phyloP scores from a whole-genome alignment of 192 early-diverging fungal genomes.

The Podila epigama region DNA sequence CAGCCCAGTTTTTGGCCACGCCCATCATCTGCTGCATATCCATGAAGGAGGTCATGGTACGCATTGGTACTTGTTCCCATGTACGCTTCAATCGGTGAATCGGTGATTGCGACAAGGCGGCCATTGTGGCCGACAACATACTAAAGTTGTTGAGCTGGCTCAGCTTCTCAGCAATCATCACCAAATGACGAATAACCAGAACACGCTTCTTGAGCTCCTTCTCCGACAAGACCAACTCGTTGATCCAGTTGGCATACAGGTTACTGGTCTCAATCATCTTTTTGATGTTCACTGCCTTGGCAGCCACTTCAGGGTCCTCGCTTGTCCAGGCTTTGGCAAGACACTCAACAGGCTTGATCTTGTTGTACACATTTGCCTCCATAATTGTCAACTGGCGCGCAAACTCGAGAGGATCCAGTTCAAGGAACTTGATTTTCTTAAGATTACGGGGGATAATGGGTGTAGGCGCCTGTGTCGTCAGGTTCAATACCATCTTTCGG shows the following conservation, averaged over 20 bases:
- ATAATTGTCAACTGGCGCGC: constrained; percentile 96
- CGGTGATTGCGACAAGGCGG: constrained; percentile 89
- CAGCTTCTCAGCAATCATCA: constrained; percentile 75
- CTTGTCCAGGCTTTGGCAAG: constrained; percentile 89
- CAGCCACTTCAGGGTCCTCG: constrained; percentile 59
- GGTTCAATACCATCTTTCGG: constrained; percentile 68
- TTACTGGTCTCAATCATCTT: constrained; percentile 87
- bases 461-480: constrained; percentile 68
- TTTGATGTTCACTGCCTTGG: constrained; percentile 84
- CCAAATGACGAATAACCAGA: constrained; percentile 81
- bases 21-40: constrained; percentile 78
- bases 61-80: constrained; percentile 79
- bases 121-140: constrained; percentile 89
- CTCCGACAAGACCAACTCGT: constrained; percentile 82
- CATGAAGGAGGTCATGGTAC: constrained; percentile 63
- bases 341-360: constrained; percentile 88
- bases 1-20: constrained; percentile 79
- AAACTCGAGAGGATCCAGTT: constrained; percentile 92
- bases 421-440: constrained; percentile 81
- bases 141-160: constrained; percentile 91
- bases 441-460: constrained; percentile 86
- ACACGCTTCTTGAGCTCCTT: constrained; percentile 82
- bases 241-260: constrained; percentile 82
- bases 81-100: constrained; percentile 91
- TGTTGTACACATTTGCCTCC: constrained; percentile 83